phyloP scores from a whole-genome alignment of 495 filamentous ascomycete species.

The Hypoxylon crocopeplum region DNA sequence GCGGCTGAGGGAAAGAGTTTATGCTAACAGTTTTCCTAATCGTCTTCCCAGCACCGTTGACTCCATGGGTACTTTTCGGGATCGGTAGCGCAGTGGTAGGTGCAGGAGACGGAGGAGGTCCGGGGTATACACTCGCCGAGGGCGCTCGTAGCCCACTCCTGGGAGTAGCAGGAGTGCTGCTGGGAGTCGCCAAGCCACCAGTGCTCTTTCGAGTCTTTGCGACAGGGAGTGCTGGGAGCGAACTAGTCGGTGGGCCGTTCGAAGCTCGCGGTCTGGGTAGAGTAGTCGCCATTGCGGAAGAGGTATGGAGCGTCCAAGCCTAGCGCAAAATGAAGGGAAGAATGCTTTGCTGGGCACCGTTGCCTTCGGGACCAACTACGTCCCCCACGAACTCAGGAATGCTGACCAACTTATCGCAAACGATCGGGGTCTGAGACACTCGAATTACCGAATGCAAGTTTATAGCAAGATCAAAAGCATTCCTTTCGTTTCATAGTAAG shows the following conservation, averaged over 20 bases:
- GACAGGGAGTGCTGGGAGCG: slow-evolving; percentile 73
- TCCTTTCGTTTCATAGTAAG: slow-evolving; percentile 32
- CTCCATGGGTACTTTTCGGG: slow-evolving; percentile 55
- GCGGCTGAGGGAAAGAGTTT: slow-evolving; percentile 90
- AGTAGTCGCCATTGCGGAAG: slow-evolving; percentile 61
- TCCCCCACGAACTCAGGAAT: neutral
- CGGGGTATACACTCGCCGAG: slow-evolving; percentile 54
- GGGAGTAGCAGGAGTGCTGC: slow-evolving; percentile 56
- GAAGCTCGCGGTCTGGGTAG: slow-evolving; percentile 70
- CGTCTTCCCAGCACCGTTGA: slow-evolving; percentile 65
- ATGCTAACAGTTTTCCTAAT: slow-evolving; percentile 88
- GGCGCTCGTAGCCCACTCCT: slow-evolving; percentile 67
- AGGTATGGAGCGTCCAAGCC: slow-evolving; percentile 16
- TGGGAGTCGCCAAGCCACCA: slow-evolving; percentile 53
- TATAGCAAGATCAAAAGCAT: slow-evolving; percentile 21
- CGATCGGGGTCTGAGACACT: slow-evolving; percentile 11
- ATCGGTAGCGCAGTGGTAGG: slow-evolving; percentile 58
- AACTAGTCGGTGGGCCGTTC: slow-evolving; percentile 67
- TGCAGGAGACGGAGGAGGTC: slow-evolving; percentile 53
- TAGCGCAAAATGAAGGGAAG: slow-evolving; percentile 6
- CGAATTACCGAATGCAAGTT: slow-evolving; percentile 16
- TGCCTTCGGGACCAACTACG: slow-evolving; percentile 10
- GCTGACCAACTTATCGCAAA: slow-evolving; percentile 13
- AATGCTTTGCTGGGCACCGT: slow-evolving; percentile 7
- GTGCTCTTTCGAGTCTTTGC: slow-evolving; percentile 73